Percentiles rank a stretch among this genome's conserved stretches.
Evolutionary conservation across 192 early-diverging fungal genomes (phyloP).

Genomic region (Gaertneriomyces semiglobifer): DNA sequence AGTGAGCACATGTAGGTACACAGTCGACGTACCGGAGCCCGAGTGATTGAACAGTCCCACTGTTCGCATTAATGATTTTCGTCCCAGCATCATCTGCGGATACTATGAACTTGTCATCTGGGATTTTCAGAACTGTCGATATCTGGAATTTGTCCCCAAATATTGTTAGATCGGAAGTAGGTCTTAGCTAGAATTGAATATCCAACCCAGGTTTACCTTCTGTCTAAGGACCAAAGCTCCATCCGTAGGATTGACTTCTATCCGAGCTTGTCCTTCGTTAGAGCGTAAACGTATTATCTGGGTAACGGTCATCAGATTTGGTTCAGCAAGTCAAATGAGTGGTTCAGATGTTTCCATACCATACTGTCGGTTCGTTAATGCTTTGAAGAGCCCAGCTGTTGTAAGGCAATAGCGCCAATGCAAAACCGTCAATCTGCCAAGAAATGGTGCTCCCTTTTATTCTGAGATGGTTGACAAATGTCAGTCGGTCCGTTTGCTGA

Average conservation of each 20-base stretch:
- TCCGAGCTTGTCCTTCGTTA: constrained; percentile 64
- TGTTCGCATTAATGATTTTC: constrained; percentile 2
- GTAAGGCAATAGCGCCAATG: too few species aligned
- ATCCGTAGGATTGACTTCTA: constrained; percentile 57
- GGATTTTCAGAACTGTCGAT: constrained; percentile 35
- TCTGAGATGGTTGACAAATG: too few species aligned
- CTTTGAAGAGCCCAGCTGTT: too few species aligned
- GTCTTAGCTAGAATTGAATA: neutral
- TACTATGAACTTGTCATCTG: constrained; percentile 17
- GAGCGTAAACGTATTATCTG: constrained; percentile 67
- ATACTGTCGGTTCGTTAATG: too few species aligned
- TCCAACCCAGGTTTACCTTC: constrained; percentile 47
- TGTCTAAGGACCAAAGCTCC: constrained; percentile 46
- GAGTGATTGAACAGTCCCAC: neutral
- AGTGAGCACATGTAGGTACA: neutral
- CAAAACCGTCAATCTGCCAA: too few species aligned
- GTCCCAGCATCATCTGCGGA: constrained; percentile 4
- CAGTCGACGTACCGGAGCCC: neutral
- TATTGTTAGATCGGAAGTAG: neutral
- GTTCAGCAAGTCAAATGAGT: too few species aligned
- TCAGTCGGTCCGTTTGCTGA: too few species aligned
- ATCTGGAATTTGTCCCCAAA: constrained; percentile 4
- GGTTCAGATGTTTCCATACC: too few species aligned
- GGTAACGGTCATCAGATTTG: too few species aligned
- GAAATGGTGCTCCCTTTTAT: too few species aligned